Percentiles rank a stretch among this genome's conserved stretches.
Conservation (phyloP, 352 stramenopile species). For the Aphanomyces cochlioides region DNA sequence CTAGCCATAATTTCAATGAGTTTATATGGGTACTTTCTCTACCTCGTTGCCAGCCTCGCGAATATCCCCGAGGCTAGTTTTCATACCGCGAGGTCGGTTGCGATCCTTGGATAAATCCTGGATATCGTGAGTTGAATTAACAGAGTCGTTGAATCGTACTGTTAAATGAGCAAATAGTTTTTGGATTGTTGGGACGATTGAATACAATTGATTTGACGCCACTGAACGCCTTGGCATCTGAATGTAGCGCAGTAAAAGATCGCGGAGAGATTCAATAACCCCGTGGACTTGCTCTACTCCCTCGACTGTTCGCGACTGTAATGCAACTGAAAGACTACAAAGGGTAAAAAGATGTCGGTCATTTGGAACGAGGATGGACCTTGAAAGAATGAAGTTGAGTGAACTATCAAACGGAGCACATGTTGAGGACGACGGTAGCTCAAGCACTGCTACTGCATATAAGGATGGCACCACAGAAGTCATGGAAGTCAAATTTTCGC, state of each 20-base stretch:
- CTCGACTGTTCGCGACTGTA: too few species aligned
- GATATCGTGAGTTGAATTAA: too few species aligned
- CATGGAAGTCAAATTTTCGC: background rate
- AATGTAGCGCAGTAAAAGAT: too few species aligned
- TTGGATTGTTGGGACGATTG: too few species aligned
- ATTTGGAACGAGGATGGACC: background rate
- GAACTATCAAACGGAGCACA: background rate
- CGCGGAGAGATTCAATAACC: too few species aligned
- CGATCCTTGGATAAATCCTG: slow-evolving; percentile 4
- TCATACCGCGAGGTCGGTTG: background rate
- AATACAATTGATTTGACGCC: too few species aligned
- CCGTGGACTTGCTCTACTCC: too few species aligned
- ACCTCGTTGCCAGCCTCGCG: slow-evolving; percentile 16
- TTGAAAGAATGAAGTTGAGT: background rate
- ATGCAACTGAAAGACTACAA: too few species aligned
- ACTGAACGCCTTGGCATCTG: too few species aligned
- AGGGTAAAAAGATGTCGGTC: too few species aligned
- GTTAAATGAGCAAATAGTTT: too few species aligned
- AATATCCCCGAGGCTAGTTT: slow-evolving; percentile 6
- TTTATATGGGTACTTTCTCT: background rate
- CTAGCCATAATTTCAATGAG: slow-evolving; percentile 3
- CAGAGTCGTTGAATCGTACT: too few species aligned
- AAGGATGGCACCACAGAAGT: slow-evolving; percentile 13
- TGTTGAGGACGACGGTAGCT: background rate
- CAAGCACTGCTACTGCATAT: background rate